Evolutionary conservation across 2,329 filamentous ascomycete species (phyloP).

Genomic region (Sclerotinia spermophila): DNA sequence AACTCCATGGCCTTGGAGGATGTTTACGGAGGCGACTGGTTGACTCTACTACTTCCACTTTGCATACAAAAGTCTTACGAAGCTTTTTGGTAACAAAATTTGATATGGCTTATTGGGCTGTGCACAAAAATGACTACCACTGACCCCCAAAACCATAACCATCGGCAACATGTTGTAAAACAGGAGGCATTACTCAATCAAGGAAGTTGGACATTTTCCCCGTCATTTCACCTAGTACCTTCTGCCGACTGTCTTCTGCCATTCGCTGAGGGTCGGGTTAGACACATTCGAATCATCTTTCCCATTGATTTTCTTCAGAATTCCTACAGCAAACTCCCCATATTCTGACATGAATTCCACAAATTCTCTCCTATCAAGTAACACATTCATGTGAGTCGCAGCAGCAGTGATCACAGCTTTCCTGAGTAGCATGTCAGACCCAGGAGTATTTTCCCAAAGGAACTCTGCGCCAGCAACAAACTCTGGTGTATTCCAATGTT

Average conservation of each 20-base stretch:
- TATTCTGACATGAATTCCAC: slow-evolving; percentile 3
- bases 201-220: too few relatives aligned
- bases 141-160: neutral
- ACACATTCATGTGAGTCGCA: slow-evolving; percentile 4
- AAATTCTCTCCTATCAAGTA: slow-evolving; percentile 23
- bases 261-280: too few relatives aligned
- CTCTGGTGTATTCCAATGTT: slow-evolving; percentile 17
- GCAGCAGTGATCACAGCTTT: slow-evolving; percentile 19
- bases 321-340: slow-evolving; percentile 9
- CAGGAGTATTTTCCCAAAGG: slow-evolving; percentile 20
- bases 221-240: too few relatives aligned
- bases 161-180: neutral
- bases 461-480: slow-evolving; percentile 19
- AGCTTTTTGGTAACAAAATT: neutral
- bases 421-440: slow-evolving; percentile 19
- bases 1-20: neutral
- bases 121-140: neutral
- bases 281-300: neutral
- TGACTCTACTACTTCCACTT: neutral
- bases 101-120: too few relatives aligned
- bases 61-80: neutral
- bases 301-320: neutral
- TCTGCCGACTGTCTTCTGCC: too few relatives aligned
- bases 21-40: neutral
- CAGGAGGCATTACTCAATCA: neutral